phyloP scores from a whole-genome alignment of 2,329 filamentous ascomycete species.

The Neopestalotiopsis rosae region DNA sequence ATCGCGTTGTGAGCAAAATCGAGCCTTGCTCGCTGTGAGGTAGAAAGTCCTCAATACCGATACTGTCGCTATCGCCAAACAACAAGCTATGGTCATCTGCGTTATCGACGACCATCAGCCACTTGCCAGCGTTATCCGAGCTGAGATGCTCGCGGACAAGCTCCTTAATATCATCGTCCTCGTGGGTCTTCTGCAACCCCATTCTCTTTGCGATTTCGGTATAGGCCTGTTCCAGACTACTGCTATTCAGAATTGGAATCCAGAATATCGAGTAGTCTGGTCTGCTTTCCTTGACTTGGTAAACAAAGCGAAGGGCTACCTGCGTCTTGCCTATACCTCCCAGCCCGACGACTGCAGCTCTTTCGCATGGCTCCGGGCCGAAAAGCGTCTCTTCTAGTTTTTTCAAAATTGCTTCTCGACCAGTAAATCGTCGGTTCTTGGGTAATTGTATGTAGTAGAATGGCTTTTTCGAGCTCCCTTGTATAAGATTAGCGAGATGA shows the following conservation, averaged over 20 bases:
- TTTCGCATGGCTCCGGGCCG: slow-evolving; percentile 22
- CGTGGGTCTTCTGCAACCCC: slow-evolving; percentile 43
- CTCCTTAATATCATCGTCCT: slow-evolving; percentile 63
- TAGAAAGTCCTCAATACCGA: not conserved
- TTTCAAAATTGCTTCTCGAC: slow-evolving; percentile 28
- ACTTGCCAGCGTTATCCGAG: slow-evolving; percentile 21
- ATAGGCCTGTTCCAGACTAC: slow-evolving; percentile 46
- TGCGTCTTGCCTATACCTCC: slow-evolving; percentile 50
- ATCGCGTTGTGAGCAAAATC: slow-evolving; percentile 44
- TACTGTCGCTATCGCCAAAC: not conserved
- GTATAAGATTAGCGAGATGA: not conserved
- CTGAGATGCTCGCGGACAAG: slow-evolving; percentile 53
- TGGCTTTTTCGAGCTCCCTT: not conserved
- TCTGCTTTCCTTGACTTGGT: slow-evolving; percentile 39
- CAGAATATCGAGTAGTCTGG: slow-evolving; percentile 48
- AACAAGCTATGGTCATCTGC: not conserved
- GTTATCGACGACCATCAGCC: slow-evolving; percentile 4
- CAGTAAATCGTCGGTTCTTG: slow-evolving; percentile 27
- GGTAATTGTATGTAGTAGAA: not conserved
- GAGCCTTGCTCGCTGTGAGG: slow-evolving; percentile 28
- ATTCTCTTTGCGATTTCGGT: slow-evolving; percentile 38
- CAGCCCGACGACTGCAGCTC: slow-evolving; percentile 39
- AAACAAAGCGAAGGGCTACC: slow-evolving; percentile 44
- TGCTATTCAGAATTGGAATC: slow-evolving; percentile 45
- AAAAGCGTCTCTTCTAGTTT: slow-evolving; percentile 34